Base-by-base conservation (phyloP, 805 yeast species). In the Spathaspora passalidarum region DNA sequence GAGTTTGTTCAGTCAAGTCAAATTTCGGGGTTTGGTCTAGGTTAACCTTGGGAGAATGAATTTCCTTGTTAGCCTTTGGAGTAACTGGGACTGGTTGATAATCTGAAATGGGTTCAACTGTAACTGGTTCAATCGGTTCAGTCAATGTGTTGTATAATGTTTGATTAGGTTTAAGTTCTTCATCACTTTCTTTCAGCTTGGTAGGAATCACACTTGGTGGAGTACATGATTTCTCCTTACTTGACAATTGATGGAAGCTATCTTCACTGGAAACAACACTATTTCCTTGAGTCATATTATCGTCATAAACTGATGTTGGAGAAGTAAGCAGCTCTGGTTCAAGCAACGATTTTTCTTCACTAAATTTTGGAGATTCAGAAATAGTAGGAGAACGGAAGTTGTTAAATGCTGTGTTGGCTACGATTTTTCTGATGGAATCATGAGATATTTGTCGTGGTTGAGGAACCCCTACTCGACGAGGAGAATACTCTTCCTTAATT, bases 351-450 rank as follows among this genome's bases (percentile, higher is more conserved):
- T n/a, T n/a, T n/a, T n/a, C n/a, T n/a, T n/a, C n/a, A 18, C 18
- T 14, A n/a, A 39, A 25, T 23, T 23, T 42, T 9, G 46, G 40
- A 22, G 35, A n/a, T n/a, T 32, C 38, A 3, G 32, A 25, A 26
- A 13, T 16, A 14, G 61, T 48, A 22, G 50, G 47, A 7, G 49
- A 44, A 42, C 64, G 56, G 32, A 66, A 62, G 32, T 60, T 61
- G 42, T 50, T 60, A 48, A 66, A 66, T 2, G 63, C 69, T 2
- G 70, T 66, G 44, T 66, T 66, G 14, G 63, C 60, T 2, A 56
- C 43, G n/a, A 43, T 26, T 14, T 19, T 42, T 13, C 32, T 36
- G 4, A 43, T 21, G 13, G 43, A 53, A 35, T 55, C 53, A 19
- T 54, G 41, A 20, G 43, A 19, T n/a, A 19, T 38, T 25, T 20